Percentiles rank a stretch among this genome's conserved stretches.
Conservation (phyloP, 306 rosid species). For the Glycyrrhiza uralensis region DNA sequence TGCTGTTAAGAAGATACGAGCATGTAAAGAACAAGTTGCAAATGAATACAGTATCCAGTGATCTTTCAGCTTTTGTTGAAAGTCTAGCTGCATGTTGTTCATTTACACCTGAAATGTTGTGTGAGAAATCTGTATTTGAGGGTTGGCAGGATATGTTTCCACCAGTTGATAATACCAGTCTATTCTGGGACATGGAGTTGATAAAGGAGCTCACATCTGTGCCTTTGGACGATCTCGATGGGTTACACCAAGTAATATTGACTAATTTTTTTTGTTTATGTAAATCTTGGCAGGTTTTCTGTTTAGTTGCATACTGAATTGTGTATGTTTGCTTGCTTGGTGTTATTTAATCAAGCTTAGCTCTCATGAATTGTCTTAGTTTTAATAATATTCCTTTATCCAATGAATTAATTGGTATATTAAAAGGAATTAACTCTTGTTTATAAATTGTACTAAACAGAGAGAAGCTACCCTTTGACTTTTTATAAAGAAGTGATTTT, state of each 20-base stretch:
- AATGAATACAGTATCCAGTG: conserved; percentile 31
- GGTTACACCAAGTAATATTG: conserved; percentile 44
- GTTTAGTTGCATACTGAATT: background rate
- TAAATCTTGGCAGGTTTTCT: background rate
- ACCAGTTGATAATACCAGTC: conserved; percentile 56
- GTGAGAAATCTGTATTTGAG: conserved; percentile 43
- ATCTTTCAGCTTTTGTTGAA: conserved; percentile 23
- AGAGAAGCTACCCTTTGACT: background rate
- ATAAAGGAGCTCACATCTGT: conserved; percentile 57
- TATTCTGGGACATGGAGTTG: conserved; percentile 66
- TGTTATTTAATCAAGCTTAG: background rate
- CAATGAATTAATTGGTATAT: background rate
- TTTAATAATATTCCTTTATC: background rate
- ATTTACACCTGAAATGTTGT: conserved; percentile 40
- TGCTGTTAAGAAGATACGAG: conserved; percentile 46
- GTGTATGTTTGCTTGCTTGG: background rate
- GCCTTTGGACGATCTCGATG: conserved; percentile 45
- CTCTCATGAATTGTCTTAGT: background rate
- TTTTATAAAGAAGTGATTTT: background rate
- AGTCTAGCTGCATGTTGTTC: conserved; percentile 53
- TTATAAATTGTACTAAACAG: background rate
- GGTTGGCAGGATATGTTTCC: conserved; percentile 61
- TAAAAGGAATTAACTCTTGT: background rate
- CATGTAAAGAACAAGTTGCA: conserved; percentile 41
- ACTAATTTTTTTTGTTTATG: background rate